Base-by-base conservation (phyloP, 768 basidiomycete genomes). In the Pisolithus microcarpus region DNA sequence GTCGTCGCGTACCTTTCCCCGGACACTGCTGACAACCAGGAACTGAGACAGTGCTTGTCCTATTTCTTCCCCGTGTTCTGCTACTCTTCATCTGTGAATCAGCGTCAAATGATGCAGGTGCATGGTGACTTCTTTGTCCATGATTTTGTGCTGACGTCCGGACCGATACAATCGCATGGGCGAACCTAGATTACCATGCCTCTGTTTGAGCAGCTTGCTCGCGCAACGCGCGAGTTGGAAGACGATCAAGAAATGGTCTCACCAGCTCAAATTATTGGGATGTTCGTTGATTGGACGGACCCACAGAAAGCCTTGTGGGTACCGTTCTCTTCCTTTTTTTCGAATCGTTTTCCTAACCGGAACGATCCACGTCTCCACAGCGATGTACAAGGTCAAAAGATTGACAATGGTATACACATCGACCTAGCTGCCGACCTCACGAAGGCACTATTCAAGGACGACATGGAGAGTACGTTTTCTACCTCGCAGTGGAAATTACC, bases 231-330 rank as follows among this genome's bases (percentile, higher is more conserved):
- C 18, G 82, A 84, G 13, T 65, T 84, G 21, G 88, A 87, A 3
- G 84, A 84, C 1, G 83, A 80, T 43, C 79, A 86, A 59, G 79
- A 82, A 38, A 87, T 88, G 82, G 78, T 91, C 10, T 69, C 78
- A 0, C 80, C 86, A 0, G 69, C 79, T 18, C 87, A 91, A 59
- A 82, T 91, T 52, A 84, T 81, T 0, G 70, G 83, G n/a, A 77
- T 93, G 68, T 75, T 94, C 60, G 75, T 85, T 2, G 91, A 93
- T 56, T 95, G 92, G 91, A 89, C 87, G 4, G 85, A 94, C 62
- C 87, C 90, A 0, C 74, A 80, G 60, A 91, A 88, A 60, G 76
- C 78, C 34, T 75, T 80, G 61, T 78, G 60, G 72, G 73, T 68
- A 68, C 71, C 13, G 10, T 13, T 24, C 42, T 56, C 15, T 58